Conservation (phyloP, 225 moss, liverwort and hornwort genomes). For the Marchantia polymorpha region DNA sequence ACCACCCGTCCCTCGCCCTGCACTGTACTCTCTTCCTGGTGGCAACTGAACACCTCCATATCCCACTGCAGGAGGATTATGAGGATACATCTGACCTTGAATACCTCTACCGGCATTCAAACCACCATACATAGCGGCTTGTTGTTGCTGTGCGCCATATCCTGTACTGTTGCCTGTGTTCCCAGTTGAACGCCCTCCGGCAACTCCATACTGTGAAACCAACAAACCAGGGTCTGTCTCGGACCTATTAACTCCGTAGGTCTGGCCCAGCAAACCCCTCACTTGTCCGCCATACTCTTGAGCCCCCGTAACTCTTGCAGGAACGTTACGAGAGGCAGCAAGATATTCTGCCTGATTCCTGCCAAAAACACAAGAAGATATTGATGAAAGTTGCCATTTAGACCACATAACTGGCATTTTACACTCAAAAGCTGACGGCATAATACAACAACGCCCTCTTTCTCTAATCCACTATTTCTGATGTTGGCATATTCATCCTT, state of each 20-base stretch:
- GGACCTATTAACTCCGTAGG: conserved; percentile 73
- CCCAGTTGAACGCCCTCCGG: conserved; percentile 68
- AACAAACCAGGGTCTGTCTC: conserved; percentile 73
- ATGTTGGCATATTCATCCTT: too few relatives aligned
- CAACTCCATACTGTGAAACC: conserved; percentile 93
- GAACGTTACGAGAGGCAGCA: conserved; percentile 57
- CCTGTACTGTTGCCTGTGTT: conserved; percentile 52
- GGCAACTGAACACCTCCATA: conserved; percentile 95
- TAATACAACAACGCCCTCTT: too few relatives aligned
- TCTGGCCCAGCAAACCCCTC: conserved; percentile 67
- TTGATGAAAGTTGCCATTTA: neutral
- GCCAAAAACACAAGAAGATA: conserved; percentile 11
- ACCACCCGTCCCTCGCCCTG: conserved; percentile 83
- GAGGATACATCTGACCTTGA: conserved; percentile 79
- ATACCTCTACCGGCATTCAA: conserved; percentile 80
- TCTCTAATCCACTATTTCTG: too few relatives aligned
- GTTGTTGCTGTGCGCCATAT: conserved; percentile 75
- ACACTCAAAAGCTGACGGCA: too few relatives aligned
- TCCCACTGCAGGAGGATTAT: conserved; percentile 73
- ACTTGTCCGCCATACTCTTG: conserved; percentile 83
- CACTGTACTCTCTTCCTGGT: conserved; percentile 94
- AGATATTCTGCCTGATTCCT: conserved; percentile 85
- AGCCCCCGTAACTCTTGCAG: conserved; percentile 53
- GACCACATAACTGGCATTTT: neutral
- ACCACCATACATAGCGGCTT: conserved; percentile 80